Evolutionary conservation across 371 early-diverging fungal species (phyloP).

Genomic region (Lichtheimia ornata): DNA sequence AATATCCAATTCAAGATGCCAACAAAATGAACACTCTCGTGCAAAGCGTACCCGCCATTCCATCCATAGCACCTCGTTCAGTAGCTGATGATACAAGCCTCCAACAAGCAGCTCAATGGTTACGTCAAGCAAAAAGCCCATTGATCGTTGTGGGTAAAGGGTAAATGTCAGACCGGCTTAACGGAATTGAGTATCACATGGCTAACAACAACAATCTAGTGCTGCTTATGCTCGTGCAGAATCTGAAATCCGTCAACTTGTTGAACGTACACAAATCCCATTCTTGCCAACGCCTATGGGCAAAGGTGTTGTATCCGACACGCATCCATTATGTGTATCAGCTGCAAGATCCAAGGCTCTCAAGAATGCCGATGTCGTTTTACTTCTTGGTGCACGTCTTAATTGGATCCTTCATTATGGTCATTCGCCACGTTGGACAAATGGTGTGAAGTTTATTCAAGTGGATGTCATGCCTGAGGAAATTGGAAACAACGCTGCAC

Average conservation of each 20-base stretch:
- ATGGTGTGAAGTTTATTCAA: slow-evolving; percentile 66
- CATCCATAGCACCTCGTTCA: slow-evolving; percentile 35
- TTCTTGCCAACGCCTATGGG: slow-evolving; percentile 86
- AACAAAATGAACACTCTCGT: slow-evolving; percentile 21
- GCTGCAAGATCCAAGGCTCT: slow-evolving; percentile 77
- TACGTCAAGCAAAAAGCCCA: slow-evolving; percentile 58
- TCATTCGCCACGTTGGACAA: slow-evolving; percentile 56
- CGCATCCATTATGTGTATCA: slow-evolving; percentile 63
- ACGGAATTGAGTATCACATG: neutral
- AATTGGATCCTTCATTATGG: slow-evolving; percentile 89
- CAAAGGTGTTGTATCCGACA: slow-evolving; percentile 74
- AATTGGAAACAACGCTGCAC: slow-evolving; percentile 52
- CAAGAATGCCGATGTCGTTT: slow-evolving; percentile 68
- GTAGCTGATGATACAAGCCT: slow-evolving; percentile 49
- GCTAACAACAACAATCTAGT: slow-evolving; percentile 12
- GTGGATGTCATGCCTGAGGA: slow-evolving; percentile 74
- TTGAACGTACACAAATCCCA: slow-evolving; percentile 61
- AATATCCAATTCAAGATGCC: slow-evolving; percentile 39
- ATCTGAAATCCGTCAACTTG: slow-evolving; percentile 52
- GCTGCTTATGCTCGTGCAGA: slow-evolving; percentile 75
- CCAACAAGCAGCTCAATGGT: slow-evolving; percentile 27
- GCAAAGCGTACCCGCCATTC: slow-evolving; percentile 15
- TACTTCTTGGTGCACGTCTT: slow-evolving; percentile 73
- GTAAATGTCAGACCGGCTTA: slow-evolving; percentile 21
- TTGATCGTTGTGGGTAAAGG: slow-evolving; percentile 81